A percentile compares a stretch with the other conserved stretches of the same genome.
phyloP scores from a whole-genome alignment of 129 eudicot species.

The Smallanthus sonchifolius region DNA sequence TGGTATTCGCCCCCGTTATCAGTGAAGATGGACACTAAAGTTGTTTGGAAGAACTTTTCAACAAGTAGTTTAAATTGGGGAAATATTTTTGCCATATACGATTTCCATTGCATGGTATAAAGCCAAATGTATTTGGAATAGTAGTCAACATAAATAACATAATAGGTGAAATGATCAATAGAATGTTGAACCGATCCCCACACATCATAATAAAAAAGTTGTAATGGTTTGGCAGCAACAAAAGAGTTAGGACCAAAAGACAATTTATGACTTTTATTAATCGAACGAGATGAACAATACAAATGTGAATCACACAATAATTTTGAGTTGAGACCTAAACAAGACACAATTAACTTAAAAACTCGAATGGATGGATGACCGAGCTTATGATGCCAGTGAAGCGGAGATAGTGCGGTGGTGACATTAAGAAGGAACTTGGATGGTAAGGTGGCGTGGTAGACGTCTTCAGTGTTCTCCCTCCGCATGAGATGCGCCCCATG shows the following conservation, averaged over 20 bases:
- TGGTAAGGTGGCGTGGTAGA: neutral
- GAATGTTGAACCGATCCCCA: neutral
- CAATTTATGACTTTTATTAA: neutral
- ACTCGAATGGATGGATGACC: constrained; percentile 5
- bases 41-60: too few species aligned
- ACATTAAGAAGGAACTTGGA: neutral
- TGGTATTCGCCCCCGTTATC: too few species aligned
- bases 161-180: neutral
- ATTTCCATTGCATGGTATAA: neutral
- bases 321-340: neutral
- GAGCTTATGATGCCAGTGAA: neutral
- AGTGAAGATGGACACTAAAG: too few species aligned
- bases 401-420: neutral
- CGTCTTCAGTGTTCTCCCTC: neutral
- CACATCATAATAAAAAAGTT: neutral
- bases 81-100: too few species aligned
- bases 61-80: too few species aligned
- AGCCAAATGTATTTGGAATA: neutral
- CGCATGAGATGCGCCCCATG: constrained; percentile 1
- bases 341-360: neutral
- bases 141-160: neutral
- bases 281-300: too few species aligned
- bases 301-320: neutral
- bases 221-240: neutral
- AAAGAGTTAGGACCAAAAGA: neutral